These are phyloP conservation scores for Chrysochromulina tobinii DNA, from an alignment of 78 protist species.

Conservation along the genomic window DNA sequence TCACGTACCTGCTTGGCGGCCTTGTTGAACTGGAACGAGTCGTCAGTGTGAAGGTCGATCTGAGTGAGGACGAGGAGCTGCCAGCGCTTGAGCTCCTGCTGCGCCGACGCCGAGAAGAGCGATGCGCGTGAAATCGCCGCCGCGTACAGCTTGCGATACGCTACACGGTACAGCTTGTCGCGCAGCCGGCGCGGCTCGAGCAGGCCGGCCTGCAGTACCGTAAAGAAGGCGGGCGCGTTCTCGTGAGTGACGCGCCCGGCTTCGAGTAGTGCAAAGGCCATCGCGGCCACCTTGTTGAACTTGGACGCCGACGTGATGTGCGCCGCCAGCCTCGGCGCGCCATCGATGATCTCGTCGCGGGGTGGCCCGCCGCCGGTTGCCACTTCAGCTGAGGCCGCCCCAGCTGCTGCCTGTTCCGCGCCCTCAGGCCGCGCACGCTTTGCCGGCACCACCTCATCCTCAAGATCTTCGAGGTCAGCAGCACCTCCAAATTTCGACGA, in stretches of 20 bases:
- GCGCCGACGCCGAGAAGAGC: background rate
- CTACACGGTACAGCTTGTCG: background rate
- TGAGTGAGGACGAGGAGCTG: background rate
- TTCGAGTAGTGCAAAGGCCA: background rate
- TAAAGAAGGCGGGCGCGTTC: background rate
- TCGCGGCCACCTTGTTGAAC: background rate
- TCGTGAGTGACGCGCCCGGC: background rate
- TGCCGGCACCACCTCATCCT: too few species aligned
- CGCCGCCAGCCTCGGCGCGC: background rate
- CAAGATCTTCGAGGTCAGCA: too few species aligned
- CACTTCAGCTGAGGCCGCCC: too few species aligned
- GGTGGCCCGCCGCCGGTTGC: too few species aligned
- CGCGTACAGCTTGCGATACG: background rate
- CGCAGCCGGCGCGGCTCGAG: background rate
- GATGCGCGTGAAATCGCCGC: background rate
- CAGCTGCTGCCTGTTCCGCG: too few species aligned
- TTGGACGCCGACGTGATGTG: background rate
- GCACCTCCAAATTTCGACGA: too few species aligned
- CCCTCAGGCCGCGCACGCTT: too few species aligned
- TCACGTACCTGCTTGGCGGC: background rate
- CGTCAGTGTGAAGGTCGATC: background rate
- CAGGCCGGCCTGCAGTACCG: background rate
- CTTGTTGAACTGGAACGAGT: background rate
- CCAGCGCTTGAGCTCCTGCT: background rate
- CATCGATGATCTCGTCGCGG: too few species aligned